Base-by-base conservation (phyloP, 345 rosid genomes). In the Citrus reticulata region DNA sequence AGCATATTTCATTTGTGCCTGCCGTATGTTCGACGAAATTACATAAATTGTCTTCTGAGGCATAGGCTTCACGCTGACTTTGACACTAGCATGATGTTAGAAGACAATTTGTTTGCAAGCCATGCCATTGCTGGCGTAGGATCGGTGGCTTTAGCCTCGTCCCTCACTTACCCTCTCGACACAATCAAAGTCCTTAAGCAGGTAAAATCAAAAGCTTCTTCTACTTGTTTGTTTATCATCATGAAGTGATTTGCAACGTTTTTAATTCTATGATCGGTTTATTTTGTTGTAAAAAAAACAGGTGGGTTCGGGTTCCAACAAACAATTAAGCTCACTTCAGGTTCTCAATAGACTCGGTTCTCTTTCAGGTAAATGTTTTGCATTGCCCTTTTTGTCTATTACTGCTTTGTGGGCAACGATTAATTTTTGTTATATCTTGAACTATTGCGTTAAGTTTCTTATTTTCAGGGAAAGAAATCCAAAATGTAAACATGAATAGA, bases 231-330 rank as follows among this genome's bases (percentile, higher is more conserved):
- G 9, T 9, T 57, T 17, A 17, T 54, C 58, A 78, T 55, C 39
- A 39, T 34, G 39, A 17, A 54, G 5, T 11, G 67, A 27, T 77
- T 72, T 68, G 40, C 40, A 17, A 32, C 40, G 22, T 17, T 54
- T 19, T 54, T 4, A 54, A 54, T 13, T 46, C 51, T 46, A 46
- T 46, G 17, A 46, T 46, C 51, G 51, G 5, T 46, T 11, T 13
- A 46, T 46, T 13, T 46, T 13, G 51, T 35, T 35, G 6, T 35
- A 0, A 35, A 35, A 35, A 34, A 9, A 69, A 19, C 88, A 95
- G 98, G 97, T 95, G 72, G 94, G 98, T 86, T 92, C 98, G 49
- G 85, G 86, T 79, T 85, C 98, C 77, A 80, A 73, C 58, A 91
- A 89, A 81, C 88, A 82, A 77, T 77, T 91, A 71, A 90, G 80